Base-by-base conservation (phyloP, 129 eudicot genomes). In the Cynara cardunculus region DNA sequence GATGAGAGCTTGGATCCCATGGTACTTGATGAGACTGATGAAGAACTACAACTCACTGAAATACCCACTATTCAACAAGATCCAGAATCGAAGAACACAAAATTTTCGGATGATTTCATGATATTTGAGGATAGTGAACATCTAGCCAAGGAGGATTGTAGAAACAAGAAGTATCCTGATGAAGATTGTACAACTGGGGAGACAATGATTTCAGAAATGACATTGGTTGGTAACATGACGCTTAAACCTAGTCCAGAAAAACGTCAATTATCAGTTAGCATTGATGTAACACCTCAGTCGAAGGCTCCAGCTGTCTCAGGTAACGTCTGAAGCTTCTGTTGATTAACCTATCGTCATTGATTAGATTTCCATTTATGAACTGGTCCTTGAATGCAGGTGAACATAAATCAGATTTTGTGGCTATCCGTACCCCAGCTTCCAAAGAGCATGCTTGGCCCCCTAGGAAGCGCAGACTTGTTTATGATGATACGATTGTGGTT, bases 341-440 rank as follows among this genome's bases (percentile, higher is more conserved):
- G 74, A 61, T 32, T 65, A 46, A 21, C 74, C 31, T 73, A 53
- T 67, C 21, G 19, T 65, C 18, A 22, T 65, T 80, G 6, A 31
- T 5, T 25, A 53, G 1, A 21, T 76, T 77, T 71, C 72, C 39
- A 25, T 62, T 61, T 32, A 22, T 69, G 69, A 76, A 39, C 3
- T 21, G 37, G 13, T 71, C 69, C 26, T 67, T 56, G 41, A 82
- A 78, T 84, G 77, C 90, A 86, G 94, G 86, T 73, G 82, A 46
- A 35, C 41, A 46, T 67, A 73, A 80, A 8, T 84, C 84, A 4
- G 91, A 90, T 44, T 44, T 71, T 46, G 78, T 87, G 70, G 87
- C 76, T 83, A 84, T 90, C 25, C 94, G 61, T 24, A 94, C 98
- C 28, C 97, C 98, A 16, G 94, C 93, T 78, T 56, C 87, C 44